Conservation (phyloP, 1,284 basidiomycete genomes). For the Ustilago loliicola region DNA sequence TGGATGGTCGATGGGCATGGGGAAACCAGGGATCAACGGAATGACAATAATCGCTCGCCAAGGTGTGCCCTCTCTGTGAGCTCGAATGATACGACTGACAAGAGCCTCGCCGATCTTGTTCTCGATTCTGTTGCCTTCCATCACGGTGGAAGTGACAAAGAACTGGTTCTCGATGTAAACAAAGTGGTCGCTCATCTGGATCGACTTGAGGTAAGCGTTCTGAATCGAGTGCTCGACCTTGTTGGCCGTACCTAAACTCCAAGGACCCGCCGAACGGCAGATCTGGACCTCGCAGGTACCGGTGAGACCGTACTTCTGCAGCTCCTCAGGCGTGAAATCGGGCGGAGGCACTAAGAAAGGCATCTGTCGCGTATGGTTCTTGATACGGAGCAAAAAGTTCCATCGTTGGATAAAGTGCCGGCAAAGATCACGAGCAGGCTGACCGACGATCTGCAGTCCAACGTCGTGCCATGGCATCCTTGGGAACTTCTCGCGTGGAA, state of each 20-base stretch:
- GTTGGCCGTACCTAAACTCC: conserved; percentile 91
- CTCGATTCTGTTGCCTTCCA: conserved; percentile 88
- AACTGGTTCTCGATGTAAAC: conserved; percentile 89
- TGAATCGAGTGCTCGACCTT: conserved; percentile 93
- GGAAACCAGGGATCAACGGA: conserved; percentile 92
- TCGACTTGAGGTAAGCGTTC: conserved; percentile 91
- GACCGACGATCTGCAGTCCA: conserved; percentile 92
- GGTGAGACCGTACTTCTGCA: conserved; percentile 84
- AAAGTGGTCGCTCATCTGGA: conserved; percentile 87
- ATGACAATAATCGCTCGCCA: conserved; percentile 96
- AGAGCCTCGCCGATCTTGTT: conserved; percentile 96
- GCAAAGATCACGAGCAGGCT: conserved; percentile 93
- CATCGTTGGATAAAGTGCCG: conserved; percentile 94
- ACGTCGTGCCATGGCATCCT: conserved; percentile 99
- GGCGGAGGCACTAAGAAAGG: conserved; percentile 94
- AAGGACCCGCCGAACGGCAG: conserved; percentile 92
- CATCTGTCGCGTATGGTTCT: conserved; percentile 89
- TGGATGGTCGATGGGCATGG: conserved; percentile 90
- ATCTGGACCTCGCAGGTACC: conserved; percentile 98
- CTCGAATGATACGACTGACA: conserved; percentile 89
- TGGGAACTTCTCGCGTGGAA: conserved; percentile 87
- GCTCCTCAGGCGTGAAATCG: conserved; percentile 87
- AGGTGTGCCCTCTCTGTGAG: conserved; percentile 82
- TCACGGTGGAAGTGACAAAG: conserved; percentile 94
- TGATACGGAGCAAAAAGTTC: conserved; percentile 68